Evolutionary conservation across 306 rosid genomes (phyloP), one percentile per base, ranked within the genome.

Genomic region (Cicer chorassanicum): DNA sequence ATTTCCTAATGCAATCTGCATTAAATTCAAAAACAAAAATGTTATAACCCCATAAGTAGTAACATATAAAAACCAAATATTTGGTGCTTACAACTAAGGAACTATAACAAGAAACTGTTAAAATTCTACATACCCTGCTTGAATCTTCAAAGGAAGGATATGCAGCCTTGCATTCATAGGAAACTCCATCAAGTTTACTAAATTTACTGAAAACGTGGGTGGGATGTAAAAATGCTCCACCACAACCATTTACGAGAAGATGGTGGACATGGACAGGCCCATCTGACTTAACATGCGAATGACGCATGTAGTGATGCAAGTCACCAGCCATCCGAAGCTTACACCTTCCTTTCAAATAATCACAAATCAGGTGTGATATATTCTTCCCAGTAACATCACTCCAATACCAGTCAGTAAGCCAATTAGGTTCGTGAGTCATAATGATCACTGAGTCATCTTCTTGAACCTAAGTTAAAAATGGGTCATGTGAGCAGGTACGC

Each of bases 281-380:
- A 15, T 90, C 93, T 67, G 99, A 88, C 63, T 85, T 84, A 70
- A 86, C 89, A 76, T 76, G 82, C 45, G 99, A 92, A 89, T 95
- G 99, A 42, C 99, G 97, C 96, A 95, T 89, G 87, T 95, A 95
- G 83, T 95, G 99, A 85, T 95, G 99, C 91, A 95, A 87, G 84
- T 95, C 99, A 77, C 99, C 99, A 67, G 99, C 96, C 81, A 95
- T 86, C 65, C 98, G 89, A 76, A 92, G 96, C 84, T 89, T 95
- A 78, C 99, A 95, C 75, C 98, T 87, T 85, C 96, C 99, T 82
- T 77, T 95, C 72, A 92, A 74, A 90, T 88, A 86, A 89, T 92
- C 96, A 70, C 85, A 65, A 80, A 92, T 87, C 74, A 94, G 82
- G 83, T 94, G 96, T 1, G 95, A 82, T 49, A 95, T 81, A 87